A percentile compares a stretch with the other conserved stretches of the same genome.
Conservation (phyloP, 352 stramenopile species). For the Phytophthora fragariaefolia region DNA sequence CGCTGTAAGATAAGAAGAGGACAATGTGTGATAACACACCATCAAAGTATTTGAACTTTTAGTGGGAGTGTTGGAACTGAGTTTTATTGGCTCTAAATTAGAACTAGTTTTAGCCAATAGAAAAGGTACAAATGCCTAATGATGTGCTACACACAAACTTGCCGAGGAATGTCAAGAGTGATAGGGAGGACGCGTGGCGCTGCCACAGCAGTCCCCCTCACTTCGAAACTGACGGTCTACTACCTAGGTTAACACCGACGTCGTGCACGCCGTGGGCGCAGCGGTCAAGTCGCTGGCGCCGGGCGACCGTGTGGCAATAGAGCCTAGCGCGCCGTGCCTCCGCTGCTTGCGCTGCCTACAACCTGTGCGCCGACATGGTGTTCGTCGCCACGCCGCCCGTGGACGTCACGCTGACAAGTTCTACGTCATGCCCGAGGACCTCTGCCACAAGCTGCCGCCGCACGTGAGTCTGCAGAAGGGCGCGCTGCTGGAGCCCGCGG, state of each 20-base stretch:
- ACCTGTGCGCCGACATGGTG: constrained; percentile 33
- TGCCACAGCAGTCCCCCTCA: too few relatives aligned
- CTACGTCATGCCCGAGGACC: constrained; percentile 35
- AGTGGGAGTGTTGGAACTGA: too few relatives aligned
- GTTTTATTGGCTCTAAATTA: too few relatives aligned
- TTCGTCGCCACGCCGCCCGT: constrained; percentile 33
- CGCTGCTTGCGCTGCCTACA: constrained; percentile 35
- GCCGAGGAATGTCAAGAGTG: too few relatives aligned
- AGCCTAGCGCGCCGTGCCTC: constrained; percentile 27
- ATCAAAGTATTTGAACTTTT: neutral
- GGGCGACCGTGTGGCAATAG: constrained; percentile 36
- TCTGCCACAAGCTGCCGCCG: constrained; percentile 36
- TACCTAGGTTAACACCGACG: too few relatives aligned
- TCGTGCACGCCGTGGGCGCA: constrained; percentile 31
- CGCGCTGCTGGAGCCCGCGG: constrained; percentile 33
- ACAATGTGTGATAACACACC: neutral
- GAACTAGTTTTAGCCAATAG: too few relatives aligned
- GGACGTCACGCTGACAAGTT: constrained; percentile 35
- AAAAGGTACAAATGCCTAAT: too few relatives aligned
- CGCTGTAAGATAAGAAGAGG: too few relatives aligned
- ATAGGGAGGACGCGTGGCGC: too few relatives aligned
- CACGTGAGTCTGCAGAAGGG: constrained; percentile 31
- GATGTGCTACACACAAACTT: too few relatives aligned
- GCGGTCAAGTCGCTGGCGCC: constrained; percentile 31
- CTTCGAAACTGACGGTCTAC: too few relatives aligned